phyloP scores from a whole-genome alignment of 2,329 filamentous ascomycete genomes.

The Ceratocystis alfenasii region DNA sequence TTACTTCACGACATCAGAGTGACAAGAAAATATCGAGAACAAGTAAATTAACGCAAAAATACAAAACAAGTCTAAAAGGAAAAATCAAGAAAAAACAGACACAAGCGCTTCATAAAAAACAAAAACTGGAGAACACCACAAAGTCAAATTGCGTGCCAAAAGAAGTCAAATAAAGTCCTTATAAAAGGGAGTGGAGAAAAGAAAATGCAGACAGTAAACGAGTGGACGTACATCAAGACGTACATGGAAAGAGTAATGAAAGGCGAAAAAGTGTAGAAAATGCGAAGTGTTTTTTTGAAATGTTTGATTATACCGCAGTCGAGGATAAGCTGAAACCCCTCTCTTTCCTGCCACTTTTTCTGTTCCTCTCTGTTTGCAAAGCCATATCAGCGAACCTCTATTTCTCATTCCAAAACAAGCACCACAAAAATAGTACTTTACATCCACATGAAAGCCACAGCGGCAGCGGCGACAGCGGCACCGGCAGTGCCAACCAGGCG shows the following conservation, averaged over 20 bases:
- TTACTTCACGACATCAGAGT: background rate
- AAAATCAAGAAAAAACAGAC: background rate
- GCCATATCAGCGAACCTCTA: background rate
- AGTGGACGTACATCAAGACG: background rate
- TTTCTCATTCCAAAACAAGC: slow-evolving; percentile 9
- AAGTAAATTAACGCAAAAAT: background rate
- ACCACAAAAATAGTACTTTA: slow-evolving; percentile 17
- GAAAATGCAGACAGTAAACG: slow-evolving; percentile 12
- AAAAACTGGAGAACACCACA: background rate
- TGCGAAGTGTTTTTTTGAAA: background rate
- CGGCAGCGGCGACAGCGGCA: slow-evolving; percentile 18
- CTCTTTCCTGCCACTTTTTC: background rate
- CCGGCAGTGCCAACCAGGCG: slow-evolving; percentile 19
- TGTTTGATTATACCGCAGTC: slow-evolving; percentile 8
- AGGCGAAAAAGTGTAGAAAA: background rate
- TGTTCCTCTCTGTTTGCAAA: slow-evolving; percentile 7
- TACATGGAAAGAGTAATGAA: background rate
- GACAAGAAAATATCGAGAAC: background rate
- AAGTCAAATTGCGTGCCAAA: background rate
- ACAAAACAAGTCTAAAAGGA: background rate
- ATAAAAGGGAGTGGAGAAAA: slow-evolving; percentile 11
- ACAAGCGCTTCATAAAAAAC: background rate
- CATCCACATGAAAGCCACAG: slow-evolving; percentile 21
- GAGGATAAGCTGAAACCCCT: slow-evolving; percentile 10
- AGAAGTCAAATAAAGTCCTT: slow-evolving; percentile 6